Conservation (phyloP, 2,329 filamentous ascomycete genomes). For the Tolypocladium endophyticum region DNA sequence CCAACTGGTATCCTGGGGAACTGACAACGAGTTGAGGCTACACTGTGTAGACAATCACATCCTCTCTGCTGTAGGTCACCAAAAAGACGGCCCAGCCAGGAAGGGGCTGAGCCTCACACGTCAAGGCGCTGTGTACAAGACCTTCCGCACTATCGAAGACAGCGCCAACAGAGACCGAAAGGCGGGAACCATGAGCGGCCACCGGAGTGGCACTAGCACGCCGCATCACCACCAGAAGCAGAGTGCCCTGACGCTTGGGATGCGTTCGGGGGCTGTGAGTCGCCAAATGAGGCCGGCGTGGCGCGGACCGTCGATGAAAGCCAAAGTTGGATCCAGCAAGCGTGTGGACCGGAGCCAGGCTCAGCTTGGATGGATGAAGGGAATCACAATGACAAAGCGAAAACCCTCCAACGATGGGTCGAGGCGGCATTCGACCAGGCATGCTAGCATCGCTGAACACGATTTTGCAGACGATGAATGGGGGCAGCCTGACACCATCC, state of each 20-base stretch:
- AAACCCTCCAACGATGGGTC: conserved; percentile 29
- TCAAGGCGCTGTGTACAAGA: conserved; percentile 76
- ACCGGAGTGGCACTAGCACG: conserved; percentile 34
- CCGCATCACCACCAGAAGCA: conserved; percentile 31
- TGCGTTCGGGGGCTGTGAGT: conserved; percentile 24
- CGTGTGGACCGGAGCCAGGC: conserved; percentile 37
- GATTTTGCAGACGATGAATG: conserved; percentile 45
- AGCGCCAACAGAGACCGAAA: conserved; percentile 46
- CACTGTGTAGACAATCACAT: conserved; percentile 59
- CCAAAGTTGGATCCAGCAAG: conserved; percentile 31
- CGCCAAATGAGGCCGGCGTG: conserved; percentile 29
- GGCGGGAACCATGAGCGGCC: conserved; percentile 50
- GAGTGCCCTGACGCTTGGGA: conserved; percentile 31
- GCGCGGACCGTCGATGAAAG: conserved; percentile 50
- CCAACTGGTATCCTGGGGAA: conserved; percentile 86
- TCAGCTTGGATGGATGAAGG: conserved; percentile 61
- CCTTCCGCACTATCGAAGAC: conserved; percentile 65
- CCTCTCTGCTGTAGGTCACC: conserved; percentile 60
- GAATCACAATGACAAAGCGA: conserved; percentile 52
- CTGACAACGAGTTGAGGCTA: conserved; percentile 71
- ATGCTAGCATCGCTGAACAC: conserved; percentile 39
- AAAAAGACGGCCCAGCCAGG: conserved; percentile 54
- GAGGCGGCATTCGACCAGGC: conserved; percentile 38
- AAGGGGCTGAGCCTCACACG: conserved; percentile 64
- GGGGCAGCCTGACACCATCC: conserved; percentile 51